Evolutionary conservation across 768 basidiomycete species (phyloP), one percentile per base, ranked within the genome.

Genomic region (Mycena filopes): DNA sequence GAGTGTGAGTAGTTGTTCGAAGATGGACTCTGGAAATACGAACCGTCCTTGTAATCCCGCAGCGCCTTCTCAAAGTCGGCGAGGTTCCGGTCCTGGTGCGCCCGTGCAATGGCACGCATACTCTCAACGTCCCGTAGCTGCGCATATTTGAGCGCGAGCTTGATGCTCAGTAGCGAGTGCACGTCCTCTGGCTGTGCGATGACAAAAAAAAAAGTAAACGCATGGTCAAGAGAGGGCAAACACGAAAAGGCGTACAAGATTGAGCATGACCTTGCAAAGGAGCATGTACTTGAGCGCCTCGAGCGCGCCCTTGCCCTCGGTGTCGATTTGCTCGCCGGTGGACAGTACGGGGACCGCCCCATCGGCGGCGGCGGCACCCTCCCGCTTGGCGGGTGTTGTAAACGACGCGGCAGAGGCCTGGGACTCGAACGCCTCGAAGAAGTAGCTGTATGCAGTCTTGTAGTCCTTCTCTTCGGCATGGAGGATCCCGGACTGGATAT

Each of bases 391-490:
- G 10, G 64, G 36, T 8, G 68, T 56, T 23, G 68, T 56, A 23
- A 69, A 69, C 23, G 68, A 65, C 21, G 68, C 68, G n/a, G 68
- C 68, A 29, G 64, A 65, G 12, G 64, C 68, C 43, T 69, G 68
- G 21, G 68, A 40, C 78, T 99, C 98, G 68, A 99, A 98, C 3
- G 95, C 90, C 79, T 99, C 97, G 71, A 94, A 95, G 80, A 98
- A 99, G 80, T 99, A 99, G 0, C 94, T 95, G 77, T 98, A 98
- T 23, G 90, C 97, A 0, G 97, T 99, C 62, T 87, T 96, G 77
- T 98, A 99, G 78, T 99, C 97, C 74, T 96, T 97, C 73, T 99
- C 97, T 71, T 99, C 96, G 0, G 97, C 96, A 72, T 98, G 95
- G 12, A 98, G 84, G 45, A 97, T 83, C 5, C 97, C 85, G 25